These are phyloP conservation scores for Saccharomycopsis hybrid DNA, from an alignment of 1,139 yeast species.

Conservation along the genomic window DNA sequence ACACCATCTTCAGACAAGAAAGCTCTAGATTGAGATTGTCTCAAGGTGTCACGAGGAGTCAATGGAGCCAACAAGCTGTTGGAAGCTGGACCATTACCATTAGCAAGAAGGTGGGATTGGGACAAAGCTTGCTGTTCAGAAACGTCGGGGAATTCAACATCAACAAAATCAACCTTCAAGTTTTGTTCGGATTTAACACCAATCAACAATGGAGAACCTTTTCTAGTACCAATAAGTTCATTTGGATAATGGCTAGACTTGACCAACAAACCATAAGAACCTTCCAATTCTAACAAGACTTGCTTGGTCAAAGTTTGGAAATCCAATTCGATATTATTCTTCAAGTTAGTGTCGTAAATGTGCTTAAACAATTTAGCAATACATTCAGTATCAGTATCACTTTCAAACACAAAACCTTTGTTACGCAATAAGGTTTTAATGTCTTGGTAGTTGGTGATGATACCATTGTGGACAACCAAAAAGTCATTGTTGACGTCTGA, in stretches of 20 bases:
- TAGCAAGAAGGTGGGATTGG: slow-evolving; percentile 21
- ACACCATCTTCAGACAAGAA: slow-evolving; percentile 86
- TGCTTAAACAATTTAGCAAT: slow-evolving; percentile 94
- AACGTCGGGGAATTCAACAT: slow-evolving; percentile 87
- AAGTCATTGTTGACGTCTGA: slow-evolving; percentile 81
- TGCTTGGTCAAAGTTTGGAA: slow-evolving; percentile 90
- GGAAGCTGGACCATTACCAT: slow-evolving; percentile 17
- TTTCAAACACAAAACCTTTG: slow-evolving; percentile 79
- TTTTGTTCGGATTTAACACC: slow-evolving; percentile 96
- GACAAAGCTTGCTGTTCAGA: slow-evolving; percentile 30
- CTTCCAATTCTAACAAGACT: slow-evolving; percentile 89
- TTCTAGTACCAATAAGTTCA: slow-evolving; percentile 95
- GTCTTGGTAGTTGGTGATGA: slow-evolving; percentile 91
- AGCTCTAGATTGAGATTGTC: slow-evolving; percentile 91
- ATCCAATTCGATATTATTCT: slow-evolving; percentile 65
- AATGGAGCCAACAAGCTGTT: slow-evolving; percentile 30
- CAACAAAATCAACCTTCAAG: slow-evolving; percentile 96
- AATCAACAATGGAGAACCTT: slow-evolving; percentile 94
- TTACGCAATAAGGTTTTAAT: slow-evolving; percentile 71
- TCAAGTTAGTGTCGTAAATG: slow-evolving; percentile 72
- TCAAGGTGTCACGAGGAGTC: slow-evolving; percentile 47
- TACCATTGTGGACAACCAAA: slow-evolving; percentile 95
- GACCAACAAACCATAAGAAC: slow-evolving; percentile 94
- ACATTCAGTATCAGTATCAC: slow-evolving; percentile 97
- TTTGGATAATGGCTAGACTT: slow-evolving; percentile 90